Percentiles rank a stretch among this genome's conserved stretches.
Evolutionary conservation across 1,139 yeast species (phyloP).

Genomic region (Yamadazyma buinensis): DNA sequence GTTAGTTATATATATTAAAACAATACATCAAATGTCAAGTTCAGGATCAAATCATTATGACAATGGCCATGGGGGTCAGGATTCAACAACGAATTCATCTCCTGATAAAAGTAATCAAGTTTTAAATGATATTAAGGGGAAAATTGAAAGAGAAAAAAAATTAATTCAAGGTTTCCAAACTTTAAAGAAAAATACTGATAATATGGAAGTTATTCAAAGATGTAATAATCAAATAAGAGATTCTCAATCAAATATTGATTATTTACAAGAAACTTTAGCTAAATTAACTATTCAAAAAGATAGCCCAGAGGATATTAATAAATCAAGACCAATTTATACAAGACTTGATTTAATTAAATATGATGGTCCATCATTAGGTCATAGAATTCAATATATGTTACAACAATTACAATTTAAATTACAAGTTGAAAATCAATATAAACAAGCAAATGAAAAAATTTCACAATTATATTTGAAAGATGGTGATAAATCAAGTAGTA

Average conservation of each 20-base stretch:
- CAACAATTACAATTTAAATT: constrained; percentile 91
- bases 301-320: constrained; percentile 1
- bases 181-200: constrained; percentile 71
- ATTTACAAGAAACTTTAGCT: constrained; percentile 71
- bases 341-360: constrained; percentile 81
- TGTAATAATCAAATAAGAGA: constrained; percentile 90
- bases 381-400: constrained; percentile 89
- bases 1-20: neutral
- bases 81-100: neutral
- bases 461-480: constrained; percentile 82
- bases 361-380: constrained; percentile 95
- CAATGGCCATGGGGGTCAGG: no score
- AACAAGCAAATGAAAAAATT: constrained; percentile 87
- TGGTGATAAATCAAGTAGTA: constrained; percentile 81
- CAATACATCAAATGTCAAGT: neutral
- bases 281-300: constrained; percentile 47
- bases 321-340: constrained; percentile 47
- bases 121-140: constrained; percentile 64
- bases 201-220: constrained; percentile 79
- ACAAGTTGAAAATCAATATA: constrained; percentile 90
- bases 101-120: constrained; percentile 18
- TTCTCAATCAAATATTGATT: constrained; percentile 86
- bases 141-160: constrained; percentile 84
- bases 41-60: neutral
- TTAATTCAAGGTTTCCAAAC: constrained; percentile 85